These are phyloP conservation scores for Quercus lobata DNA, from an alignment of 331 rosid genomes.

Conservation along the genomic window DNA sequence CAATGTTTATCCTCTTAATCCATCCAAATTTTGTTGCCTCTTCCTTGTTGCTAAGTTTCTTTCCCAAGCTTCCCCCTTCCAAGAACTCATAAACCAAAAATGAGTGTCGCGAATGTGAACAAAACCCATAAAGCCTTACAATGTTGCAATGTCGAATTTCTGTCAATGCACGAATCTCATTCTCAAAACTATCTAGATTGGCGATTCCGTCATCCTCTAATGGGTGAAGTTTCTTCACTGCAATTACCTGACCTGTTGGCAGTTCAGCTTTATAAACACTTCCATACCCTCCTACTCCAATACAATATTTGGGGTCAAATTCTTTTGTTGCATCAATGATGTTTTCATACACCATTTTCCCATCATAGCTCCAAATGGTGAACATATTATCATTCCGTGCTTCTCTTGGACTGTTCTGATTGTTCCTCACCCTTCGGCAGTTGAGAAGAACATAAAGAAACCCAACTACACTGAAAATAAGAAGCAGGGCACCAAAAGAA, in stretches of 20 bases:
- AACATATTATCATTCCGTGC: neutral
- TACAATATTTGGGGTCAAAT: constrained; percentile 23
- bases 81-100: too few species aligned
- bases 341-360: constrained; percentile 15
- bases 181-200: constrained; percentile 9
- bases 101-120: too few species aligned
- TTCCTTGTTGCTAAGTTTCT: too few species aligned
- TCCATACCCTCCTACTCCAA: constrained; percentile 31
- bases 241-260: constrained; percentile 22
- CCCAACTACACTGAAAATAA: neutral
- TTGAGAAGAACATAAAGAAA: neutral
- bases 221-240: constrained; percentile 31
- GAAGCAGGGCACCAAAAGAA: neutral
- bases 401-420: neutral
- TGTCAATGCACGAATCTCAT: constrained; percentile 27
- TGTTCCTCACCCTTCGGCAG: neutral
- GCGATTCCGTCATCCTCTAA: constrained; percentile 1
- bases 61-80: too few species aligned
- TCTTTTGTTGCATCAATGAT: constrained; percentile 31
- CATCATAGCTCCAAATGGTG: constrained; percentile 20
- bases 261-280: constrained; percentile 25
- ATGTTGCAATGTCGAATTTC: neutral
- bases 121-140: too few species aligned
- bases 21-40: too few species aligned
- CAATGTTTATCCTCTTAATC: too few species aligned